Conservation (phyloP, 2,329 filamentous ascomycete genomes). For the Helotiales sp. region DNA sequence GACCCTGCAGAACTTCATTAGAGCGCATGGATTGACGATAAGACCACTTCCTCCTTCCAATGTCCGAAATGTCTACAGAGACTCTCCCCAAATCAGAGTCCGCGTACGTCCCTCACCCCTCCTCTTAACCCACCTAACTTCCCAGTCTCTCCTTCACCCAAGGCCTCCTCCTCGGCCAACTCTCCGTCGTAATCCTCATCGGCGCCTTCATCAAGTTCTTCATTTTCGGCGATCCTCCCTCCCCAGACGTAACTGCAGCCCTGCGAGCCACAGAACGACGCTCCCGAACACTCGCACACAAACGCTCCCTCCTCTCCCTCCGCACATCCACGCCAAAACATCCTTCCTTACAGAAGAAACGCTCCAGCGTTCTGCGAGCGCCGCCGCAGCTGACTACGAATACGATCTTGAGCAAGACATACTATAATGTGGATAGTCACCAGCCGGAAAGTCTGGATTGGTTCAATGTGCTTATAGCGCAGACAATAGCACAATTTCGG, state of each 20-base stretch:
- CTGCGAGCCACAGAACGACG: slow-evolving; percentile 73
- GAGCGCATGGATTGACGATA: neutral
- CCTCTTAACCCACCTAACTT: slow-evolving; percentile 4
- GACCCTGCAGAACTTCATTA: neutral
- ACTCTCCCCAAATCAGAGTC: slow-evolving; percentile 36
- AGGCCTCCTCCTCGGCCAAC: slow-evolving; percentile 87
- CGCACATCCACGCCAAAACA: slow-evolving; percentile 37
- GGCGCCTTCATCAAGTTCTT: slow-evolving; percentile 99
- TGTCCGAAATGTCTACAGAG: slow-evolving; percentile 22
- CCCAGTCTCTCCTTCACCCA: slow-evolving; percentile 84
- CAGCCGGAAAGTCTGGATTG: slow-evolving; percentile 96
- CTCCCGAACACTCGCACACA: slow-evolving; percentile 73
- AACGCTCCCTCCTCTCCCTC: slow-evolving; percentile 68
- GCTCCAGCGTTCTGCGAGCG: slow-evolving; percentile 71
- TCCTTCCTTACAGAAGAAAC: slow-evolving; percentile 57
- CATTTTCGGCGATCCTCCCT: slow-evolving; percentile 94
- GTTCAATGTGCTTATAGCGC: slow-evolving; percentile 97
- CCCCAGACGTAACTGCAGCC: slow-evolving; percentile 76
- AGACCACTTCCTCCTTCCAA: neutral
- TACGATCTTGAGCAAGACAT: slow-evolving; percentile 93
- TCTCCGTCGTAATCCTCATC: slow-evolving; percentile 87
- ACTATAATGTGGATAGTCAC: slow-evolving; percentile 94
- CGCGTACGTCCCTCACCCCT: slow-evolving; percentile 37
- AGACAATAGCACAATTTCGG: slow-evolving; percentile 93
- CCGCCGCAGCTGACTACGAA: slow-evolving; percentile 82